A percentile compares a stretch with the other conserved stretches of the same genome.
Conservation (phyloP, 805 yeast species). For the Wickerhamiella australiensis region DNA sequence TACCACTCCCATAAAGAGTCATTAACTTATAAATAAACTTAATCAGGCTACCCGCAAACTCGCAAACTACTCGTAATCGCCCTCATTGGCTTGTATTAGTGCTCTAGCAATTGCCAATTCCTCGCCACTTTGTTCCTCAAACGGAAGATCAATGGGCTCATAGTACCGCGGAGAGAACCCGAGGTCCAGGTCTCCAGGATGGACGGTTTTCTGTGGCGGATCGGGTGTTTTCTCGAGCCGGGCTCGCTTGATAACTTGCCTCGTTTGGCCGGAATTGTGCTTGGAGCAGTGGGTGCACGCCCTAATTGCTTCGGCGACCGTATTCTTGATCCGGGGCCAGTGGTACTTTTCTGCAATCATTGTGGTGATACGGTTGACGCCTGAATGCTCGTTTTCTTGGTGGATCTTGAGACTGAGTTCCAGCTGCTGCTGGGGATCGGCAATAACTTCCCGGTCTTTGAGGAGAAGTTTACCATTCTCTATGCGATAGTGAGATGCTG, state of each 20-base stretch:
- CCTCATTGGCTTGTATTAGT: constrained; percentile 45
- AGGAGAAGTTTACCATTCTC: constrained; percentile 61
- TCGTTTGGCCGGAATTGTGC: background rate
- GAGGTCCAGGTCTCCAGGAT: constrained; percentile 3
- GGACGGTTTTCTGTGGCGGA: background rate
- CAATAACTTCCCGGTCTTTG: constrained; percentile 72
- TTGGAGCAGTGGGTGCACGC: constrained; percentile 56
- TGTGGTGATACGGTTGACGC: constrained; percentile 79
- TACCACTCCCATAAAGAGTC: no score
- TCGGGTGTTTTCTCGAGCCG: background rate
- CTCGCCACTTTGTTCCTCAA: constrained; percentile 32
- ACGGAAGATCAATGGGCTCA: background rate
- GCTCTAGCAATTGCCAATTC: constrained; percentile 59
- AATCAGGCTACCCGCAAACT: background rate
- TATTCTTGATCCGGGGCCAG: constrained; percentile 84
- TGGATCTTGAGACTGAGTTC: constrained; percentile 66
- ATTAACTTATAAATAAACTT: background rate
- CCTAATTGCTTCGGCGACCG: constrained; percentile 67
- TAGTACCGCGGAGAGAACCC: constrained; percentile 3
- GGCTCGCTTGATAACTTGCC: background rate
- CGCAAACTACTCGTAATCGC: background rate
- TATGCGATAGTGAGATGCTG: constrained; percentile 63
- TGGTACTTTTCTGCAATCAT: constrained; percentile 68
- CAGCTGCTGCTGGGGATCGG: constrained; percentile 61
- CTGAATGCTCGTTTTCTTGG: constrained; percentile 51